Base-by-base conservation (phyloP, 306 rosid genomes). In the Corylus heterophylla region DNA sequence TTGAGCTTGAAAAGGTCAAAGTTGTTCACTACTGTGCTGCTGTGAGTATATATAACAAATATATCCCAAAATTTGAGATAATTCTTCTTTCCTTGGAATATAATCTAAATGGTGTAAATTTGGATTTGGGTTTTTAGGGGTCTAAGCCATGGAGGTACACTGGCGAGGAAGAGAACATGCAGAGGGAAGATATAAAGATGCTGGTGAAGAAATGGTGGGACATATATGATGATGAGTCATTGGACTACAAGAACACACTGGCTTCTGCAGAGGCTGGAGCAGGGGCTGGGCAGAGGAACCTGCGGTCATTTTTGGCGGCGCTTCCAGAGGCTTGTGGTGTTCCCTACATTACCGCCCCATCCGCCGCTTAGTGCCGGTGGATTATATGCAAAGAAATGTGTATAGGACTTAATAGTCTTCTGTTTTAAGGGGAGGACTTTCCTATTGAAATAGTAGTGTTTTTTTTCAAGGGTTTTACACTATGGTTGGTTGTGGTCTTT, bases 61-160 rank as follows among this genome's bases (percentile, higher is more conserved):
- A 0, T 8, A 59, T 59, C 35, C 2, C 16, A 58, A 58, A 20
- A 1, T 10, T 59, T 59, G 25, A 10, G 27, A 8, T 11, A 20
- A 1, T 25, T 59, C 27, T 58, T 58, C 25, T 3, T 9, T 58
- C 7, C 66, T 59, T 59, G 66, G 29, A 3, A 8, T 59, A 11
- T 18, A 4, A 18, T 37, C 47, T 44, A 7, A 9, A 17, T 8
- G 49, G 12, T 1, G 29, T 67, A 42, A 17, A 18, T 14, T 22
- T 17, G 66, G 54, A n/a, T 17, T 17, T 45, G n/a, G n/a, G 0
- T 22, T 63, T 45, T 16, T 50, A 93, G 97, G 98, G 97, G 0
- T 94, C 97, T 8, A 94, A 94, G 84, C 98, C 98, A 0, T 94
- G 98, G 97, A 94, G 93, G 85, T 94, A 74, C 74, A 94, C 94